These are phyloP conservation scores for Malassezia arunalokei DNA, from an alignment of 1,284 basidiomycete genomes.

Conservation along the genomic window DNA sequence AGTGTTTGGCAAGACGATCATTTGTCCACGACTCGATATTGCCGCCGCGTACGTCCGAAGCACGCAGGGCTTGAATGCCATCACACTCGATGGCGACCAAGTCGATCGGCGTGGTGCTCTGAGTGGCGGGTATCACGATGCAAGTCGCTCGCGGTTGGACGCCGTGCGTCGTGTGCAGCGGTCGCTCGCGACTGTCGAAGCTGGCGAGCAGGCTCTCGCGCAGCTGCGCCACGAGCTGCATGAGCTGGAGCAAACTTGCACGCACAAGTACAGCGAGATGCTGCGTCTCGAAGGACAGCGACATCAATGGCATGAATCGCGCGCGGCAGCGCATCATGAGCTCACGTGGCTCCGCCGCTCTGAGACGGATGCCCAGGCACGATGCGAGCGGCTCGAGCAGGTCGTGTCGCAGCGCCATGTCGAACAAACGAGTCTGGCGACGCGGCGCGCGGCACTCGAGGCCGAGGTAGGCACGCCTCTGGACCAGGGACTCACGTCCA, in stretches of 20 bases:
- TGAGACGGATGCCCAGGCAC: constrained; percentile 58
- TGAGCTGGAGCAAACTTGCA: constrained; percentile 75
- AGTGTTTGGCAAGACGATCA: constrained; percentile 95
- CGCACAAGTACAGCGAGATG: constrained; percentile 61
- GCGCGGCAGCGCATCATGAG: constrained; percentile 60
- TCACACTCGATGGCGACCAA: constrained; percentile 93
- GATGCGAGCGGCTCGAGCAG: constrained; percentile 58
- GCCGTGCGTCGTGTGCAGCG: constrained; percentile 64
- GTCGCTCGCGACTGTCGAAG: constrained; percentile 64
- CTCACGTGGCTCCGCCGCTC: constrained; percentile 57
- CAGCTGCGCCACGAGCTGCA: constrained; percentile 64
- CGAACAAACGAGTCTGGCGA: constrained; percentile 56
- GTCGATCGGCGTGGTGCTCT: constrained; percentile 90
- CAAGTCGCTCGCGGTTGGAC: constrained; percentile 77
- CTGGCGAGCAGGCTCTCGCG: constrained; percentile 56
- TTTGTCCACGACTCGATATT: constrained; percentile 80
- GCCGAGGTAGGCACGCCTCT: constrained; percentile 67
- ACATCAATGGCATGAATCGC: constrained; percentile 58
- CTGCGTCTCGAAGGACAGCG: constrained; percentile 62
- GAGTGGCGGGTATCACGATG: constrained; percentile 90
- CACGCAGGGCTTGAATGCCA: constrained; percentile 71
- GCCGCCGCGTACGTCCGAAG: constrained; percentile 88
- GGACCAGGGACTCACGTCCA: constrained; percentile 59
- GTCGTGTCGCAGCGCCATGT: constrained; percentile 61
- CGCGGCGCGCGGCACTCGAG: constrained; percentile 56